These are phyloP conservation scores for Phylloboletellus chloephorus DNA, from an alignment of 1,284 basidiomycete genomes.

Conservation along the genomic window DNA sequence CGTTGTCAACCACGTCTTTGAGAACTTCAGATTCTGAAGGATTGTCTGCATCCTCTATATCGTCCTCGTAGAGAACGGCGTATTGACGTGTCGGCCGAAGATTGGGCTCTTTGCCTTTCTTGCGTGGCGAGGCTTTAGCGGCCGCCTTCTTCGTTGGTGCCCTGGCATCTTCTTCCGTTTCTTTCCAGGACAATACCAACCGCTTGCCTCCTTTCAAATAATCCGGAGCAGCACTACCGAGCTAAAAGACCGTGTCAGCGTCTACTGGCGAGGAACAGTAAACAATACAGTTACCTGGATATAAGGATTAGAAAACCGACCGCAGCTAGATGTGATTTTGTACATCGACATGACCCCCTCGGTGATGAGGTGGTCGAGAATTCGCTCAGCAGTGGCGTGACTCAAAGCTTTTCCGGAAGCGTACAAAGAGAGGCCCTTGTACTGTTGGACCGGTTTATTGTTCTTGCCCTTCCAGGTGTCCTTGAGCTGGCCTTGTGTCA, in stretches of 20 bases:
- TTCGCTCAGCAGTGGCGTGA: conserved; percentile 52
- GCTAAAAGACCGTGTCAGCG: conserved; percentile 15
- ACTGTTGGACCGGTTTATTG: conserved; percentile 39
- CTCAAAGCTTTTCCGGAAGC: conserved; percentile 51
- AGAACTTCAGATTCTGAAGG: conserved; percentile 18
- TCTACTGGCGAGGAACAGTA: not conserved
- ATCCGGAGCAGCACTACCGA: conserved; percentile 23
- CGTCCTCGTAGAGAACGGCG: conserved; percentile 25
- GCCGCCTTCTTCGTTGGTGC: conserved; percentile 24
- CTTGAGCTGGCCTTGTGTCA: conserved; percentile 47
- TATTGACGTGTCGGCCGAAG: not conserved
- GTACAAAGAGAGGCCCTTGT: conserved; percentile 45
- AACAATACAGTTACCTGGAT: conserved; percentile 20
- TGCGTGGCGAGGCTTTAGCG: conserved; percentile 11
- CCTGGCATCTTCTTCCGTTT: conserved; percentile 15
- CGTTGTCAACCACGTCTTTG: conserved; percentile 14
- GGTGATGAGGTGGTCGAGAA: conserved; percentile 48
- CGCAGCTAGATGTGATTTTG: conserved; percentile 37
- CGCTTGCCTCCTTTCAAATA: conserved; percentile 18
- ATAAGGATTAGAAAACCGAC: conserved; percentile 27
- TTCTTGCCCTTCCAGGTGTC: conserved; percentile 63
- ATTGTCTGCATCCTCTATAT: conserved; percentile 29
- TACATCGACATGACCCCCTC: conserved; percentile 37
- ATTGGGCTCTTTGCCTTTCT: conserved; percentile 24
- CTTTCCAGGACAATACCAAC: conserved; percentile 28